Conservation (phyloP, 768 basidiomycete genomes). For the Sarcomyxa edulis region DNA sequence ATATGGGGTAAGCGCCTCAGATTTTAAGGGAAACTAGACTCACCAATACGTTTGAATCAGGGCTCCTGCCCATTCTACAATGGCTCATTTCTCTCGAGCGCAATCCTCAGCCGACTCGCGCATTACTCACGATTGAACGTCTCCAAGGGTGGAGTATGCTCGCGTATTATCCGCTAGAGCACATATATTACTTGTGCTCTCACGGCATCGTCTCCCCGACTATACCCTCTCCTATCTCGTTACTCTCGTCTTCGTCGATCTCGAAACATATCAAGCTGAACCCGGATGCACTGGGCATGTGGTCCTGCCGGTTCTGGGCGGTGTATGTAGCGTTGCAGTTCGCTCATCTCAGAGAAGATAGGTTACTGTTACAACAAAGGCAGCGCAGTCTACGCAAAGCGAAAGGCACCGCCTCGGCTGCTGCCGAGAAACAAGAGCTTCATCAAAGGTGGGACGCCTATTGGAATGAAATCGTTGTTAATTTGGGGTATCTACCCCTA, state of each 20-base stretch:
- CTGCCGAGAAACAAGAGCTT: conserved; percentile 52
- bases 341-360: conserved; percentile 65
- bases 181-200: conserved; percentile 60
- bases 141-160: conserved; percentile 80
- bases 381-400: conserved; percentile 54
- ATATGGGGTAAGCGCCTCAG: conserved; percentile 60
- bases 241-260: conserved; percentile 34
- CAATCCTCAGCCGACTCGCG: conserved; percentile 63
- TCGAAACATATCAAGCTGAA: conserved; percentile 42
- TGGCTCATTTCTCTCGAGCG: conserved; percentile 77
- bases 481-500: conserved; percentile 73
- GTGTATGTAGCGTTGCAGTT: conserved; percentile 75
- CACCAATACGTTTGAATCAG: conserved; percentile 28
- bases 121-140: conserved; percentile 71
- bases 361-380: conserved; percentile 48
- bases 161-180: conserved; percentile 75
- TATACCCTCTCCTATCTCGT: conserved; percentile 39
- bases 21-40: neutral
- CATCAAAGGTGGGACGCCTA: conserved; percentile 58
- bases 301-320: conserved; percentile 83
- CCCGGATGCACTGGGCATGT: conserved; percentile 44
- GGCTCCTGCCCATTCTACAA: conserved; percentile 72
- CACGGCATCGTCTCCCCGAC: conserved; percentile 56
- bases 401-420: conserved; percentile 42
- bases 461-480: conserved; percentile 68